Base-by-base conservation (phyloP, 805 yeast species). In the Zygotorulaspora danielsina region DNA sequence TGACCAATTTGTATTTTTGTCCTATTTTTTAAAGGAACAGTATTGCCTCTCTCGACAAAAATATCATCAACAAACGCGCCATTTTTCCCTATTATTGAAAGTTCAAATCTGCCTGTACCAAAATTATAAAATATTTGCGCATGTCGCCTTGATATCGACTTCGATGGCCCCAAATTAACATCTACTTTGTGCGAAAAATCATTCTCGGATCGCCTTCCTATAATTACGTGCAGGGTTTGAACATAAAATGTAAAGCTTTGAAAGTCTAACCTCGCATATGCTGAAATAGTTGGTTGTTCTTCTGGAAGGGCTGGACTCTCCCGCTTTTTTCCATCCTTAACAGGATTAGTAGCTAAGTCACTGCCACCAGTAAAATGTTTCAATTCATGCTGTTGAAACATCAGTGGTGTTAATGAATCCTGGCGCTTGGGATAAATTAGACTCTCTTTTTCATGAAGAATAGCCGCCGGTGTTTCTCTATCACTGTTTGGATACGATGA, bases 71-170 rank as follows among this genome's bases (percentile, higher is more conserved):
- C 95, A 69, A 93, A 93, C 2, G 97, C 97, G 26, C 98, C 98
- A 61, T 93, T 93, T 51, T 96, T 75, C 13, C 98, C 98, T 51
- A 89, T 70, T 2, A 93, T 88, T 6, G 94, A 81, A 32, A 93
- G 67, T 63, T 93, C 98, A 57, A 93, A 93, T 48, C 95, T 67
- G 59, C 90, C 97, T 3, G 94, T 88, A 3, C 96, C 97, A 64
- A 93, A 93, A 59, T 93, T 93, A 67, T 90, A 93, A 60, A 89
- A 90, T 11, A 93, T 90, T 63, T 86, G 89, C 4, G 97, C 98
- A 63, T 93, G 98, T 43, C 87, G 72, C 57, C 98, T 69, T 5
- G 96, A 87, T 12, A 93, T 87, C 7, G 97, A 95, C 66, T 93
- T 93, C 29, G 89, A 84, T 10, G 85, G 78, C 7, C 96, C 95